A percentile compares a stretch with the other conserved stretches of the same genome.
These are phyloP conservation scores for Amylocystis lapponica DNA, from an alignment of 768 basidiomycete genomes.

Conservation along the genomic window DNA sequence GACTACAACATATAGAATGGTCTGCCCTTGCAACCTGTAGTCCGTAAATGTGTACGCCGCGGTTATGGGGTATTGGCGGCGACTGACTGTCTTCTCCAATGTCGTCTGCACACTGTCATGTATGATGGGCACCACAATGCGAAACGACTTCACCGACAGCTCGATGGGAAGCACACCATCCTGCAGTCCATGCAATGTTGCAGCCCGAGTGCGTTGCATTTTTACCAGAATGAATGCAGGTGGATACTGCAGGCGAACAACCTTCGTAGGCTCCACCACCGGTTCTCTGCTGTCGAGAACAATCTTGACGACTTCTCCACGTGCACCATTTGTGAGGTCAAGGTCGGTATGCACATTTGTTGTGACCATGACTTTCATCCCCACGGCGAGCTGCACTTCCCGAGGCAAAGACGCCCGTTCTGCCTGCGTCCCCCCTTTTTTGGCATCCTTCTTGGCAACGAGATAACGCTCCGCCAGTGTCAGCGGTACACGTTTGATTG, in stretches of 20 bases:
- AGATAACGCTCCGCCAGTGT: constrained; percentile 10
- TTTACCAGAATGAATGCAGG: constrained; percentile 30
- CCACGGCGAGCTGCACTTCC: constrained; percentile 20
- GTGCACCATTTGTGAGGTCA: constrained; percentile 35
- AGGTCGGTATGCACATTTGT: constrained; percentile 35
- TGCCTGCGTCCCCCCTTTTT: too few species aligned
- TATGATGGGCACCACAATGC: constrained; percentile 12
- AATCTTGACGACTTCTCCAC: constrained; percentile 28
- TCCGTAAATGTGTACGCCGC: constrained; percentile 38
- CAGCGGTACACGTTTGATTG: constrained; percentile 6
- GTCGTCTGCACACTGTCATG: too few species aligned
- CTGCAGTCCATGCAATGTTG: constrained; percentile 23
- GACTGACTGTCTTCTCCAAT: not conserved
- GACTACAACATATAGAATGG: constrained; percentile 29
- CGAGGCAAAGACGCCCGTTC: constrained; percentile 9
- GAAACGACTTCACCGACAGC: constrained; percentile 7
- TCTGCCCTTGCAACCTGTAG: constrained; percentile 39
- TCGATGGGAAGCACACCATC: constrained; percentile 28
- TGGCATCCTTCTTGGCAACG: too few species aligned
- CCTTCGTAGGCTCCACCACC: not conserved
- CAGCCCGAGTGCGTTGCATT: constrained; percentile 22
- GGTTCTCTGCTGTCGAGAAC: constrained; percentile 27
- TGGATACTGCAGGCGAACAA: constrained; percentile 19
- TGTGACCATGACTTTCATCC: too few species aligned
- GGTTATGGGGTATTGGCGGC: constrained; percentile 28